Percentiles rank a stretch among this genome's conserved stretches.
Evolutionary conservation across 345 rosid genomes (phyloP).

Genomic region (Melaleuca alternifolia): DNA sequence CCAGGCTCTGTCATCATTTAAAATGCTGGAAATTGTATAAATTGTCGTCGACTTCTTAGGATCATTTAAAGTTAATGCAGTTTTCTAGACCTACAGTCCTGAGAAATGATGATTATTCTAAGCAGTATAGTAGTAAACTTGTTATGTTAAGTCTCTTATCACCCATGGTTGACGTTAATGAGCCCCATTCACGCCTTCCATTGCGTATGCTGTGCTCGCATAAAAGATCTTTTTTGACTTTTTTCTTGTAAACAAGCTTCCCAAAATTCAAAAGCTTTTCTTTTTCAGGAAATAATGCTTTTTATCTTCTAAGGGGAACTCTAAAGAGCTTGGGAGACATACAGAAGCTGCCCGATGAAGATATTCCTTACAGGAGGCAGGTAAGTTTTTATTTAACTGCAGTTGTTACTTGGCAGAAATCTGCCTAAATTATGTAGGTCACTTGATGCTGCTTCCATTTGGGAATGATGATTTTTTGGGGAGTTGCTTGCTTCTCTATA

Average conservation of each 20-base stretch:
- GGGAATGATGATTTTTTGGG: background rate
- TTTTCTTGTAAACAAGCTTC: background rate
- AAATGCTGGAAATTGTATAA: background rate
- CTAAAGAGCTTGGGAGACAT: slow-evolving; percentile 73
- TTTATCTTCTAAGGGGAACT: slow-evolving; percentile 71
- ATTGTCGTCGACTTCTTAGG: background rate
- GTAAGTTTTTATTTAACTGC: slow-evolving; percentile 13
- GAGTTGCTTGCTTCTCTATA: background rate
- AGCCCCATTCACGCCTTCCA: background rate
- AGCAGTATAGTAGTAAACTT: background rate
- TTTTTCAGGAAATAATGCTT: slow-evolving; percentile 49
- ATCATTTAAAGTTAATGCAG: background rate
- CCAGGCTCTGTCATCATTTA: background rate
- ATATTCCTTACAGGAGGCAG: slow-evolving; percentile 79
- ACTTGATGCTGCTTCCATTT: background rate
- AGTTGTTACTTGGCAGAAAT: background rate
- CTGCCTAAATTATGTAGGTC: background rate
- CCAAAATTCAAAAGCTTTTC: background rate
- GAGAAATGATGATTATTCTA: background rate
- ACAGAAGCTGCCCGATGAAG: slow-evolving; percentile 80
- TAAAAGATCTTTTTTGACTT: background rate
- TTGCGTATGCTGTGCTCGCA: background rate
- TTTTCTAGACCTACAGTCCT: background rate
- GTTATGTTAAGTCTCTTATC: background rate
- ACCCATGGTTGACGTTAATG: background rate